A percentile compares a stretch with the other conserved stretches of the same genome.
These are phyloP conservation scores for Arachis monticola DNA, from an alignment of 331 rosid species.

Conservation along the genomic window DNA sequence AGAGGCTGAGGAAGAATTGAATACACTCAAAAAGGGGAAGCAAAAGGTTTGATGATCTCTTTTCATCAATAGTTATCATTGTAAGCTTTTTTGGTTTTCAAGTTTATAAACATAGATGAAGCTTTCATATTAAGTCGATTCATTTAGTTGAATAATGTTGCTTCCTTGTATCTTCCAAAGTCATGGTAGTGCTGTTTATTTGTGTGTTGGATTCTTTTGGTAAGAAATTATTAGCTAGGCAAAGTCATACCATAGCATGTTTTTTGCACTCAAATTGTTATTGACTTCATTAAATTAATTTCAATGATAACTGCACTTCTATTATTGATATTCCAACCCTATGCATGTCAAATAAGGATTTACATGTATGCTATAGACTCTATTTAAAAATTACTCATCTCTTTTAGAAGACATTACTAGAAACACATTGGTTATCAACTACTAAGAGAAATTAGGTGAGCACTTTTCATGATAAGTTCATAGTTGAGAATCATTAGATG, in stretches of 20 bases:
- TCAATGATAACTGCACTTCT: background rate
- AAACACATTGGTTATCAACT: no score
- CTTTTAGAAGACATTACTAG: no score
- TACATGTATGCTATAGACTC: background rate
- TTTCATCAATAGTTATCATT: conserved; percentile 30
- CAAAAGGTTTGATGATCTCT: conserved; percentile 44
- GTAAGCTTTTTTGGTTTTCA: conserved; percentile 30
- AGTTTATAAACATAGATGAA: conserved; percentile 34
- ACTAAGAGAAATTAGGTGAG: no score
- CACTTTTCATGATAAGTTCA: no score
- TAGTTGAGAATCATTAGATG: no score
- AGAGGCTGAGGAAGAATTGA: conserved; percentile 75
- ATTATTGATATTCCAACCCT: no score
- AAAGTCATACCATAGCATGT: background rate
- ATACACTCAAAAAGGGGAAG: conserved; percentile 61
- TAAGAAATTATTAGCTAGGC: background rate
- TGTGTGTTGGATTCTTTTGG: no score
- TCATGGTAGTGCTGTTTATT: background rate
- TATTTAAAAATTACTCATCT: background rate
- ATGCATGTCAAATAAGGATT: no score
- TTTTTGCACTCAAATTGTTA: no score
- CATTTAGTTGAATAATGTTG: conserved; percentile 7
- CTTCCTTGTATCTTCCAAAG: conserved; percentile 29
- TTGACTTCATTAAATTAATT: no score
- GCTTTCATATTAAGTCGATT: conserved; percentile 32